Conservation (phyloP, 768 basidiomycete species). For the Suillus discolor region DNA sequence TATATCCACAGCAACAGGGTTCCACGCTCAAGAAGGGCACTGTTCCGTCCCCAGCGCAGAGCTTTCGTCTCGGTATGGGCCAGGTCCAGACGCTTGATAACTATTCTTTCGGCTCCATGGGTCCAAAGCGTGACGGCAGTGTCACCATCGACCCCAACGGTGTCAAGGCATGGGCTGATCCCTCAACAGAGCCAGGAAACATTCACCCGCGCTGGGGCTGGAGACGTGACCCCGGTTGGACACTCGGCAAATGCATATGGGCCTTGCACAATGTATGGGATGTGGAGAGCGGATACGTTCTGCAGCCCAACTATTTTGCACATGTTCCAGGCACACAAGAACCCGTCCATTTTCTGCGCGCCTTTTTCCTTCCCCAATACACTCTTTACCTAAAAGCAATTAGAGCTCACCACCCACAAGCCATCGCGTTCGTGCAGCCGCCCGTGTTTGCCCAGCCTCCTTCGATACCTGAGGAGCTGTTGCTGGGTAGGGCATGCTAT, state of each 20-base stretch:
- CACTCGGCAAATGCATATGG: constrained; percentile 82
- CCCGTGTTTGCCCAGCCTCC: constrained; percentile 90
- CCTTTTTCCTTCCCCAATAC: constrained; percentile 83
- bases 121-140: constrained; percentile 70
- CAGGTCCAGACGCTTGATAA: constrained; percentile 77
- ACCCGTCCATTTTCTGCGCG: constrained; percentile 67
- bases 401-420: constrained; percentile 70
- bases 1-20: constrained; percentile 66
- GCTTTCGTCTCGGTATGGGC: constrained; percentile 88
- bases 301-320: constrained; percentile 78
- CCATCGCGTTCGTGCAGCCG: constrained; percentile 89
- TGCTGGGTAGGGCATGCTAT: constrained; percentile 69
- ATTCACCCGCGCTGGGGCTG: constrained; percentile 79
- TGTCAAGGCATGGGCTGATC: constrained; percentile 72
- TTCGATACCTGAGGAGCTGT: constrained; percentile 50
- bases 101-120: constrained; percentile 79
- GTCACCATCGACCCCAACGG: constrained; percentile 89
- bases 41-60: constrained; percentile 83
- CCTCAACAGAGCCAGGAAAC: constrained; percentile 51
- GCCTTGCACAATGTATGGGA: constrained; percentile 93
- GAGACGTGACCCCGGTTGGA: constrained; percentile 74
- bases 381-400: constrained; percentile 57
- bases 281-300: constrained; percentile 60
- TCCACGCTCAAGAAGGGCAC: constrained; percentile 85
- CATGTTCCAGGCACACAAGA: constrained; percentile 42